A percentile compares a stretch with the other conserved stretches of the same genome.
Evolutionary conservation across 495 filamentous ascomycete genomes (phyloP).

Genomic region (Neohortaea acidophila): DNA sequence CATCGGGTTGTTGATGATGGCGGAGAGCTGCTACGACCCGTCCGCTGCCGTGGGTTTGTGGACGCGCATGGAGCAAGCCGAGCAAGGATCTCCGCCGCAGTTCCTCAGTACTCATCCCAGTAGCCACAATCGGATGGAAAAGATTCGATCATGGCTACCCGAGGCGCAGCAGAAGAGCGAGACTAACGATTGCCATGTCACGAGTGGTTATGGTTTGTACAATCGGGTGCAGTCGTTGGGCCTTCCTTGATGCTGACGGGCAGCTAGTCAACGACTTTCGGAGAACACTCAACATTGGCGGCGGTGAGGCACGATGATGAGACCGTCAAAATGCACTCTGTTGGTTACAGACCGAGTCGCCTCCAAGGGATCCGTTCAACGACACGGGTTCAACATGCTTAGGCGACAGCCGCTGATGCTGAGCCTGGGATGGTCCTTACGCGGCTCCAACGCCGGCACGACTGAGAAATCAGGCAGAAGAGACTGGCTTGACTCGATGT

Average conservation of each 20-base stretch:
- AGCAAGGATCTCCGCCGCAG: constrained; percentile 45
- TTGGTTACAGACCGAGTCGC: too few relatives aligned
- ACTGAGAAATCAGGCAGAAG: too few relatives aligned
- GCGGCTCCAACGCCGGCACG: too few relatives aligned
- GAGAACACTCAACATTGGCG: background rate
- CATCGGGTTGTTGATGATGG: constrained; percentile 68
- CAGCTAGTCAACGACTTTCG: constrained; percentile 1
- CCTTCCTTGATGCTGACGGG: background rate
- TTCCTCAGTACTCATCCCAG: constrained; percentile 80
- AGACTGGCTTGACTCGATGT: too few relatives aligned
- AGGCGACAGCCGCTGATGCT: too few relatives aligned
- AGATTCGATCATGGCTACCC: constrained; percentile 46
- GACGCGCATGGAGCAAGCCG: constrained; percentile 55
- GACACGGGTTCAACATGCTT: too few relatives aligned
- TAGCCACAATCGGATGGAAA: constrained; percentile 52
- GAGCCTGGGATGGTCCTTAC: too few relatives aligned
- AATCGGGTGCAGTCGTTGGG: background rate
- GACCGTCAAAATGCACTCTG: too few relatives aligned
- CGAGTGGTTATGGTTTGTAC: constrained; percentile 8
- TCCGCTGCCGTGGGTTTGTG: constrained; percentile 57
- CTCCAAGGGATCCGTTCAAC: too few relatives aligned
- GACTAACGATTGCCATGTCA: constrained; percentile 5
- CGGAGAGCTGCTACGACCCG: constrained; percentile 56
- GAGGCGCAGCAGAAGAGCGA: constrained; percentile 16
- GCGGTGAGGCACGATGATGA: background rate